Evolutionary conservation across 345 rosid genomes (phyloP), one percentile per base, ranked within the genome.

Genomic region (Populus pruinosa): DNA sequence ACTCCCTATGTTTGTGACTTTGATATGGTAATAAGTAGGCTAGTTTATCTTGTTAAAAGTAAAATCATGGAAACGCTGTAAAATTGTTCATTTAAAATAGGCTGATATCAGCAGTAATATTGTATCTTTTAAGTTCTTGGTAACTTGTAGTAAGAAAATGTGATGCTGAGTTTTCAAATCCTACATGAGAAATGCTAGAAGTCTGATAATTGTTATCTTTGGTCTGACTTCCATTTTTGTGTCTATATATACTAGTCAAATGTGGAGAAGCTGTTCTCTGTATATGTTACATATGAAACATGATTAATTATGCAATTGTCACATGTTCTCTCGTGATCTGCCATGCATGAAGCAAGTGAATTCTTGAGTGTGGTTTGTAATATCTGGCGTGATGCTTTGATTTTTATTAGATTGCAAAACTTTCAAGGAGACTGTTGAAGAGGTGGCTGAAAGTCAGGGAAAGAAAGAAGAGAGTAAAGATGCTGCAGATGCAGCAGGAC

Each of bases 391-490:
- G 35, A 36, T 73, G 17, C 3, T 69, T 73, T 27, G 17, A 20
- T 77, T 5, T 27, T 67, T 31, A n/a, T 75, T 87, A 95, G 99
- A 93, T 82, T 91, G 97, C 87, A 96, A 91, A 82, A 83, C 82
- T 25, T 94, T 94, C 80, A 94, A 88, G 97, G 90, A 93, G 73
- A 89, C 25, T 67, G 76, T 93, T 78, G 88, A 84, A 80, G 96
- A 93, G 82, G 91, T 92, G 74, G 92, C 91, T 13, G 94, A 92
- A 76, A 84, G 88, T 20, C 94, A 88, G 80, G 82, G 79, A 59
- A 64, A 64, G 23, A 88, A 85, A 74, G 92, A 88, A 77, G 97
- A 91, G 82, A 87, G 83, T 77, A 76, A 87, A 77, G 95, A 89
- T 50, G 94, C 97, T 4, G 67, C 86, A 70, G 91, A 87, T 20